phyloP scores from a whole-genome alignment of 768 basidiomycete genomes.

The Termitomyces sp. region DNA sequence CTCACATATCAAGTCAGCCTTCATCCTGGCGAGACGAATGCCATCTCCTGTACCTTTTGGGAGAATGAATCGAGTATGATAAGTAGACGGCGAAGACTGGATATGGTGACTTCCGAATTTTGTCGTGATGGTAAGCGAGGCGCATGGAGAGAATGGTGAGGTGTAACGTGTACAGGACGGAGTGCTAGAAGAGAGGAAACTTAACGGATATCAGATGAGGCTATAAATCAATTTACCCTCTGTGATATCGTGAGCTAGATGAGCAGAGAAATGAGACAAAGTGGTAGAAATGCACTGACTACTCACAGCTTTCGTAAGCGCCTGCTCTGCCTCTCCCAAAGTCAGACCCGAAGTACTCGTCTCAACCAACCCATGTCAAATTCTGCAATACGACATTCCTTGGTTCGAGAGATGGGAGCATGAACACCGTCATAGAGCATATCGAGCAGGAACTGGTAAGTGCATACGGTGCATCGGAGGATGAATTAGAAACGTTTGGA shows the following conservation, averaged over 20 bases:
- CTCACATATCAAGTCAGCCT: conserved; percentile 71
- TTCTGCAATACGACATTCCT: conserved; percentile 71
- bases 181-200: conserved; percentile 41
- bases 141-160: conserved; percentile 62
- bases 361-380: conserved; percentile 53
- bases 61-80: conserved; percentile 26
- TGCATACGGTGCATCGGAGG: no score
- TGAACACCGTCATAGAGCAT: no score
- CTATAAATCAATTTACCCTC: conserved; percentile 38
- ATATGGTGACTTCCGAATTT: conserved; percentile 60
- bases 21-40: conserved; percentile 44
- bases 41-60: neutral
- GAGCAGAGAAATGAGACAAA: neutral
- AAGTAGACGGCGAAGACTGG: conserved; percentile 52
- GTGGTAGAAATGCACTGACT: neutral
- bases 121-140: conserved; percentile 42
- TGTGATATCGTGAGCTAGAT: conserved; percentile 51
- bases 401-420: conserved; percentile 45
- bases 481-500: no score
- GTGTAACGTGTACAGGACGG: conserved; percentile 57
- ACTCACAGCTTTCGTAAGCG: conserved; percentile 69
- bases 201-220: neutral
- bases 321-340: conserved; percentile 57
- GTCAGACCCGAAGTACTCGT: conserved; percentile 50
- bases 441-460: no score